phyloP scores from a whole-genome alignment of 2,329 filamentous ascomycete genomes.

The Stemphylium lycopersici region DNA sequence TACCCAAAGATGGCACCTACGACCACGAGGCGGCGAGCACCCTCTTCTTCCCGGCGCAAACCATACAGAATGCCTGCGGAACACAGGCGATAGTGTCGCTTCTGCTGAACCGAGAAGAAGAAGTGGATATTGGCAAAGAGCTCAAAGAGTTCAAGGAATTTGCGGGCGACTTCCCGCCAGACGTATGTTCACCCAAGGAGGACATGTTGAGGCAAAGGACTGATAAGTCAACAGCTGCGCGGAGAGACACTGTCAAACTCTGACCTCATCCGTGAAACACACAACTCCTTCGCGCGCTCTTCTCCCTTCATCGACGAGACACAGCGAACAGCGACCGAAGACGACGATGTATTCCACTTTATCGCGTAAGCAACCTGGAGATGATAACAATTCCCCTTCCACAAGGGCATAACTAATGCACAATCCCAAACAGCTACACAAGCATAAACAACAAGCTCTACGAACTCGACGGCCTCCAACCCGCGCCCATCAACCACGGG shows the following conservation, averaged over 20 bases:
- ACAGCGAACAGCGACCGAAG: conserved; percentile 69
- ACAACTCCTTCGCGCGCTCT: conserved; percentile 88
- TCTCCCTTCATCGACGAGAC: conserved; percentile 95
- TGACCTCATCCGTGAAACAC: conserved; percentile 65
- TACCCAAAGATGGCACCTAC: conserved; percentile 80
- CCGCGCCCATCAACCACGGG: conserved; percentile 89
- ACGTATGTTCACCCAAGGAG: conserved; percentile 43
- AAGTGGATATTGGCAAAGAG: conserved; percentile 73
- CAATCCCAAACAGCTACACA: conserved; percentile 65
- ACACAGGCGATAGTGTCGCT: conserved; percentile 94
- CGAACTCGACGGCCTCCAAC: conserved; percentile 94
- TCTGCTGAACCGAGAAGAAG: conserved; percentile 78
- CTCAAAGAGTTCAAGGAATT: conserved; percentile 86
- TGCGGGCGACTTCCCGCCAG: conserved; percentile 76
- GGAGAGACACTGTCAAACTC: conserved; percentile 75
- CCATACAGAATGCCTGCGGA: conserved; percentile 97
- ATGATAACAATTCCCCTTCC: background rate
- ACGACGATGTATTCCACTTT: conserved; percentile 96
- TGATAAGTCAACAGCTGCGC: conserved; percentile 58
- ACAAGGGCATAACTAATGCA: conserved; percentile 7
- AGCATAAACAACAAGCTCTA: conserved; percentile 80
- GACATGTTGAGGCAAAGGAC: background rate
- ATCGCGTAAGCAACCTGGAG: conserved; percentile 65
- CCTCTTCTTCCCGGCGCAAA: conserved; percentile 95
- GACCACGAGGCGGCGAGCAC: conserved; percentile 75